Conservation (phyloP, 2,329 filamentous ascomycete genomes). For the Teratosphaeria nubilosa region DNA sequence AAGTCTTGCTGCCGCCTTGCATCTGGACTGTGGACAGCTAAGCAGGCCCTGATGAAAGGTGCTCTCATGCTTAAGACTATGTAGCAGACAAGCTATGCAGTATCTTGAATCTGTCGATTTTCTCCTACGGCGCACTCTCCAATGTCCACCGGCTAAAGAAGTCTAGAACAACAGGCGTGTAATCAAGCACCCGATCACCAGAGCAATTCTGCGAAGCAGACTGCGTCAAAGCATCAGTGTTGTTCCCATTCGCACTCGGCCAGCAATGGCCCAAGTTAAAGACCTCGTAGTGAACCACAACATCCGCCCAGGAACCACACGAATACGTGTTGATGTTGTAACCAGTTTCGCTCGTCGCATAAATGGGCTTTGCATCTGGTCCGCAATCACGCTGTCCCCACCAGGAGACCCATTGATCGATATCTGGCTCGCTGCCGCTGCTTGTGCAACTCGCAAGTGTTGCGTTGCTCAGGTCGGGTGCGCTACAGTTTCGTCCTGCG, state of each 20-base stretch:
- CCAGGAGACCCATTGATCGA: constrained; percentile 26
- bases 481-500: not conserved
- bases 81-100: not conserved
- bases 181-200: constrained; percentile 13
- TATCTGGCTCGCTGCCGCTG: constrained; percentile 17
- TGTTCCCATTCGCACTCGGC: constrained; percentile 22
- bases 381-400: constrained; percentile 30
- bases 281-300: constrained; percentile 31
- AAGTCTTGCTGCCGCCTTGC: too few species aligned
- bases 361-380: constrained; percentile 10
- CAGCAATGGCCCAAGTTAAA: constrained; percentile 32
- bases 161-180: constrained; percentile 15
- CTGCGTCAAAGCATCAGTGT: constrained; percentile 12
- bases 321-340: constrained; percentile 24
- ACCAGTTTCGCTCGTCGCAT: constrained; percentile 8
- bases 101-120: not conserved
- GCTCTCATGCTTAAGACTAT: not conserved
- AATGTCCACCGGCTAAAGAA: constrained; percentile 19
- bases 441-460: not conserved
- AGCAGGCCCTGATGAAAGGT: too few species aligned
- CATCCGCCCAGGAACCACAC: constrained; percentile 20
- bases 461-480: not conserved
- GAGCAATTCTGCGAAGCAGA: constrained; percentile 7
- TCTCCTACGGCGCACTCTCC: constrained; percentile 9
- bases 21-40: too few species aligned